A percentile compares a stretch with the other conserved stretches of the same genome.
Conservation (phyloP, 2,329 filamentous ascomycete genomes). For the Didymella arachidicola region DNA sequence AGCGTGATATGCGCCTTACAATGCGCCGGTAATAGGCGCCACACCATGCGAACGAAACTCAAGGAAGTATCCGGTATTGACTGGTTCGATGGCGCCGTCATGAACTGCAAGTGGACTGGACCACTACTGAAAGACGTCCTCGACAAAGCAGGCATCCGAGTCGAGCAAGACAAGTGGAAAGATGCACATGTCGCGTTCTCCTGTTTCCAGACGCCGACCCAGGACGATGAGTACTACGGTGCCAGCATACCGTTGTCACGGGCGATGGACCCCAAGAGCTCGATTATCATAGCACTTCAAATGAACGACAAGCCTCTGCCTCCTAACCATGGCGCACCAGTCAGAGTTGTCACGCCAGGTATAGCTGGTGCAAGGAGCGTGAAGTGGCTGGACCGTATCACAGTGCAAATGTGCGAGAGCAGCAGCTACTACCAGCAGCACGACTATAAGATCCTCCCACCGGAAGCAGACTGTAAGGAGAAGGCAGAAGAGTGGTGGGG, state of each 20-base stretch:
- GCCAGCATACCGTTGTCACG: constrained; percentile 58
- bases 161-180: constrained; percentile 40
- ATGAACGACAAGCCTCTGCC: constrained; percentile 60
- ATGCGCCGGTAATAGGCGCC: constrained; percentile 67
- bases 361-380: constrained; percentile 63
- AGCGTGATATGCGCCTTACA: constrained; percentile 65
- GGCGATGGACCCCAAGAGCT: constrained; percentile 28
- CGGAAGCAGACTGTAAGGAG: constrained; percentile 57
- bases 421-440: constrained; percentile 65
- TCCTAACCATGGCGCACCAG: constrained; percentile 61
- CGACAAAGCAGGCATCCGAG: constrained; percentile 53
- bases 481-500: constrained; percentile 63
- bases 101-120: constrained; percentile 65
- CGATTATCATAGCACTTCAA: constrained; percentile 44
- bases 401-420: constrained; percentile 60
- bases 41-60: constrained; percentile 66
- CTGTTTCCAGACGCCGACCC: constrained; percentile 60
- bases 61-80: constrained; percentile 68
- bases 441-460: constrained; percentile 67
- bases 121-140: constrained; percentile 63
- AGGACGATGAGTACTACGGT: constrained; percentile 68
- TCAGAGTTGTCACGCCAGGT: constrained; percentile 61
- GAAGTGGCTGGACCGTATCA: constrained; percentile 65
- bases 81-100: constrained; percentile 67
- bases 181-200: constrained; percentile 64